Percentiles rank a stretch among this genome's conserved stretches.
Conservation (phyloP, 2,329 filamentous ascomycete genomes). For the Aspergillus sp. region DNA sequence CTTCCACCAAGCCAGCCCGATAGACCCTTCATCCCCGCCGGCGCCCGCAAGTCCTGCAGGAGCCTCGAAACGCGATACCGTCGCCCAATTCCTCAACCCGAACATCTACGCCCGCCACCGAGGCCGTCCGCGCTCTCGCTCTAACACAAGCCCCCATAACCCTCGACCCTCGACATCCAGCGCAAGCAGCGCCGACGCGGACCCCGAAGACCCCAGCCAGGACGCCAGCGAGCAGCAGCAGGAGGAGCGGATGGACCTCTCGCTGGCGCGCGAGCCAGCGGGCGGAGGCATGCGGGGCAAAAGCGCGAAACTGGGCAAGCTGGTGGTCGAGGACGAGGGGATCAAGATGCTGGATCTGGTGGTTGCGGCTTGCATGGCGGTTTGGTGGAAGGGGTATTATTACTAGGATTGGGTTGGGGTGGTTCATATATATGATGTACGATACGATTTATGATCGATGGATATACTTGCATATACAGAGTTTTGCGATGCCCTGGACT, state of each 20-base stretch:
- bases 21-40: constrained; percentile 3
- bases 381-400: constrained; percentile 85
- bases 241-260: constrained; percentile 54
- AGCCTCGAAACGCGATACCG: constrained; percentile 21
- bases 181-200: constrained; percentile 16
- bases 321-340: constrained; percentile 82
- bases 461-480: too few species aligned
- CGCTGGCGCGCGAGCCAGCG: constrained; percentile 70
- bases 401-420: constrained; percentile 13
- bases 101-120: constrained; percentile 18
- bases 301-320: constrained; percentile 83
- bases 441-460: too few species aligned
- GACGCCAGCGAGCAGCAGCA: constrained; percentile 3
- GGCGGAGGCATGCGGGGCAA: constrained; percentile 80
- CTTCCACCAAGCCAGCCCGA: constrained; percentile 7
- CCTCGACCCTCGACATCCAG: constrained; percentile 24
- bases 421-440: too few species aligned
- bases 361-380: constrained; percentile 79
- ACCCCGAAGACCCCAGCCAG: constrained; percentile 10
- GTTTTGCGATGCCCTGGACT: too few species aligned
- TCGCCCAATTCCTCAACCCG: constrained; percentile 25
- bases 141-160: constrained; percentile 9
- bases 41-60: constrained; percentile 3
- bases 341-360: constrained; percentile 92
- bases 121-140: constrained; percentile 16